Base-by-base conservation (phyloP, 768 basidiomycete genomes). In the Russula griseocarnosa region DNA sequence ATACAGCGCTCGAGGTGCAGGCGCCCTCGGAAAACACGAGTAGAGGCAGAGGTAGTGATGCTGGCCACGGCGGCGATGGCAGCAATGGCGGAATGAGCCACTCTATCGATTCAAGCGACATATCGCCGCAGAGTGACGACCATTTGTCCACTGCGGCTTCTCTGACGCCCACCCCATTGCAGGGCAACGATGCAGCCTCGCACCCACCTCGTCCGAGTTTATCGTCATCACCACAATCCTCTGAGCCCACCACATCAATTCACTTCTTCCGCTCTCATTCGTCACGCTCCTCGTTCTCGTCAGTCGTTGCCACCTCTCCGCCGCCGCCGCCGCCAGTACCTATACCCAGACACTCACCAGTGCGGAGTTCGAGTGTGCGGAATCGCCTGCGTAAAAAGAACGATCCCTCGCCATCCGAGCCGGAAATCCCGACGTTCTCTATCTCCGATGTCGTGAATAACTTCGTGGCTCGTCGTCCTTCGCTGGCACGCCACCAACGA, bases 141-240 rank as follows among this genome's bases (percentile, higher is more conserved):
- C 49, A 54, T 38, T 20, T 47, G 32, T 65, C 66, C 16, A 69
- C 70, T 4, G 56, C 66, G 11, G 47, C 70, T 13, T 40, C 52
- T 53, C 60, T 55, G 63, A 18, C 24, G 44, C 46, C n/a, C 3
- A 4, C 24, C 22, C 30, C 46, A 8, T 32, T 16, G 34, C 52
- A 49, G n/a, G 52, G 44, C 24, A 36, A 42, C 13, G 28, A 34
- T 28, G 36, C 34, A 18, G 11, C 4, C 10, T 22, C 44, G 16
- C 53, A 60, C 6, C 46, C 58, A 20, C 64, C 73, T 2, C 75
- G 79, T 18, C 79, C 78, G 0, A 82, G 81, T 65, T 79, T 79
- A 7, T 83, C 86, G 0, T 83, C 87, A 0, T 88, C 86, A 1
- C 84, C 86, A 7, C 78, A 80, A 54, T 83, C 82, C 3, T 83